Evolutionary conservation across 139 green algal genomes (phyloP).

Genomic region (Chlorokybus atmophyticus): DNA sequence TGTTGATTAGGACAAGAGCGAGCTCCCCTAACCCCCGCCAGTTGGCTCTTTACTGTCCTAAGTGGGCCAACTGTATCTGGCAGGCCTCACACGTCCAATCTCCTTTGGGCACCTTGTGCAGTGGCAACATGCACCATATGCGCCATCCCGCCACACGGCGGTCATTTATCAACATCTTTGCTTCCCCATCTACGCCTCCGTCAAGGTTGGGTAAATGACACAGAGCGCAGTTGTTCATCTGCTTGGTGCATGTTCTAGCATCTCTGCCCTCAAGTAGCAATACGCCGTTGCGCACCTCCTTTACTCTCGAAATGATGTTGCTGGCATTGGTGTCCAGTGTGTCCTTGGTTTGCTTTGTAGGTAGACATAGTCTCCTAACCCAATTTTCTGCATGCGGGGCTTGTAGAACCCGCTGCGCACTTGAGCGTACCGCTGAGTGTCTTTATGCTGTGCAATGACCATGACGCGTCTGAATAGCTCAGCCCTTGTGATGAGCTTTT

Average conservation of each 20-base stretch:
- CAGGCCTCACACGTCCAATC: no score
- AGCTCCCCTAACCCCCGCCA: no score
- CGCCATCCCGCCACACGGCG: neutral
- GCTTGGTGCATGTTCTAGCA: no score
- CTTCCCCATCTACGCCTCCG: neutral
- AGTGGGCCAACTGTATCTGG: no score
- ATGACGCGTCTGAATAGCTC: neutral
- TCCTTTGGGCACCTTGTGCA: neutral
- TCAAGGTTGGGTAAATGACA: neutral
- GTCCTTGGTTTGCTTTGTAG: neutral
- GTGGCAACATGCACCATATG: neutral
- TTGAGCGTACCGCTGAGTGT: neutral
- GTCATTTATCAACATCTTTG: neutral
- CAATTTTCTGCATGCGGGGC: neutral
- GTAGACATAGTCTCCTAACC: slow-evolving; percentile 7
- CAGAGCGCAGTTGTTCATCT: no score
- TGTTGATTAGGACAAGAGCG: no score
- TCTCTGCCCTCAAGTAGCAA: no score
- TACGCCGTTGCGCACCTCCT: neutral
- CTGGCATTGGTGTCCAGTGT: no score
- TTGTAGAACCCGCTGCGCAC: neutral
- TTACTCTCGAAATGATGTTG: no score
- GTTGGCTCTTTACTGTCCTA: no score
- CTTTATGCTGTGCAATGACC: neutral
- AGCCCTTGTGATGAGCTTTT: neutral